Conservation (phyloP, 768 basidiomycete species). For the Vishniacozyma victoriae region DNA sequence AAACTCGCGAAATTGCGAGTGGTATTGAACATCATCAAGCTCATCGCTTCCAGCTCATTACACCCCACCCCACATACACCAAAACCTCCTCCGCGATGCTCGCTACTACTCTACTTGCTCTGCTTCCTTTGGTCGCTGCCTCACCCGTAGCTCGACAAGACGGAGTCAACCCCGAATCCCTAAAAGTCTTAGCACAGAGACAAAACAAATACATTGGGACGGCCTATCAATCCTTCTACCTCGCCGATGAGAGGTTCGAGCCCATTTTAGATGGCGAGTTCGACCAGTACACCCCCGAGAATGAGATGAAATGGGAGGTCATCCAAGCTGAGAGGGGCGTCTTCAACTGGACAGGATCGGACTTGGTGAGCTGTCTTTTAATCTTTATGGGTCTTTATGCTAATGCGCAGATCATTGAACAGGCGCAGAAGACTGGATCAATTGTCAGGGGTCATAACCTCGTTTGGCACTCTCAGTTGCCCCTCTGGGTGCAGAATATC, state of each 20-base stretch:
- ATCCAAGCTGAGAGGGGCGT: conserved; percentile 25
- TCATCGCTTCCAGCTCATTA: too few relatives aligned
- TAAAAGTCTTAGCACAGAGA: background rate
- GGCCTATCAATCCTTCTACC: conserved; percentile 27
- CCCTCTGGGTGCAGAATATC: conserved; percentile 33
- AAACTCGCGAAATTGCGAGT: too few relatives aligned
- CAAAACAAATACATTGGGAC: conserved; percentile 26
- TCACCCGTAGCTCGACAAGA: background rate
- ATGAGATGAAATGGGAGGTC: conserved; percentile 41
- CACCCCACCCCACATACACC: too few relatives aligned
- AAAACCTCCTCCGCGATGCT: too few relatives aligned
- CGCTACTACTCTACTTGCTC: background rate
- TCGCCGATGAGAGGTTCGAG: conserved; percentile 15
- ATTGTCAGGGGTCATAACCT: conserved; percentile 33
- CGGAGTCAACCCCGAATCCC: background rate
- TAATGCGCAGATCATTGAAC: conserved; percentile 24
- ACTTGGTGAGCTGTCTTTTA: conserved; percentile 14
- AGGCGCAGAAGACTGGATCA: conserved; percentile 23
- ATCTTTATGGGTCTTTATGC: background rate
- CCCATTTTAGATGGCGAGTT: conserved; percentile 27
- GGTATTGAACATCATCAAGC: too few relatives aligned
- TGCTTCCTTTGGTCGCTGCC: background rate
- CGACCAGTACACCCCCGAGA: conserved; percentile 32
- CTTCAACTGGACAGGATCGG: conserved; percentile 36
- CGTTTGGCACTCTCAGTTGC: conserved; percentile 29